A percentile compares a stretch with the other conserved stretches of the same genome.
phyloP scores from a whole-genome alignment of 768 basidiomycete species.

The Holtermannia corniformis region DNA sequence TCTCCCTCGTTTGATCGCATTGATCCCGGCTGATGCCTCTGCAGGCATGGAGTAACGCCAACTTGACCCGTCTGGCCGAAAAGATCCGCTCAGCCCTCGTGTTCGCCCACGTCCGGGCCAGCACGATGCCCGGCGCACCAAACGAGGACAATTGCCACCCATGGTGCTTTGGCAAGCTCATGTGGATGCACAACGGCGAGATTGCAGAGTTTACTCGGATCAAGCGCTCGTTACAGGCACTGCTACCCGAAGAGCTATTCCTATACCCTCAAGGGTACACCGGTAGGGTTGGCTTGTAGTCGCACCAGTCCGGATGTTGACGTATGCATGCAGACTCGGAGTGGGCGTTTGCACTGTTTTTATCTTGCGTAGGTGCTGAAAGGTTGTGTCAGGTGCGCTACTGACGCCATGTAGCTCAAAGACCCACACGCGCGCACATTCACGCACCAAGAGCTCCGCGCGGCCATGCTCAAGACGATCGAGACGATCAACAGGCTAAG shows the following conservation, averaged over 20 bases:
- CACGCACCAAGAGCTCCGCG: conserved; percentile 58
- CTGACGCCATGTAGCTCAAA: conserved; percentile 52
- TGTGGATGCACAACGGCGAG: conserved; percentile 97
- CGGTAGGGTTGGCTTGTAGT: conserved; percentile 52
- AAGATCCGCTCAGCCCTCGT: conserved; percentile 94
- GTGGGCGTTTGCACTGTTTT: conserved; percentile 88
- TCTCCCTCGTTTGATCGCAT: not conserved
- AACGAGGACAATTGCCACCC: conserved; percentile 56
- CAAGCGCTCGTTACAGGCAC: conserved; percentile 68
- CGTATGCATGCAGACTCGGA: conserved; percentile 61
- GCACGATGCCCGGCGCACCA: conserved; percentile 50
- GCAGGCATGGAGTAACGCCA: conserved; percentile 94
- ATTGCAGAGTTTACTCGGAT: conserved; percentile 72
- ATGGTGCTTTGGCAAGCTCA: conserved; percentile 80
- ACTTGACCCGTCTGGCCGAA: conserved; percentile 84
- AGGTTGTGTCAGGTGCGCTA: conserved; percentile 1
- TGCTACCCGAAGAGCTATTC: conserved; percentile 73
- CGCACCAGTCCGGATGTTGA: conserved; percentile 6
- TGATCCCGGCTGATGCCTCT: not conserved
- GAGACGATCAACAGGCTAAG: conserved; percentile 64
- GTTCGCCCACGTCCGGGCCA: conserved; percentile 90
- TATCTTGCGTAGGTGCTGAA: conserved; percentile 75
- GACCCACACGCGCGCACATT: conserved; percentile 69
- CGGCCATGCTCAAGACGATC: conserved; percentile 85
- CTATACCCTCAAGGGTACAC: conserved; percentile 86